A percentile compares a stretch with the other conserved stretches of the same genome.
Evolutionary conservation across 2,329 filamentous ascomycete species (phyloP).

Genomic region (Stachybotrys echinatus): DNA sequence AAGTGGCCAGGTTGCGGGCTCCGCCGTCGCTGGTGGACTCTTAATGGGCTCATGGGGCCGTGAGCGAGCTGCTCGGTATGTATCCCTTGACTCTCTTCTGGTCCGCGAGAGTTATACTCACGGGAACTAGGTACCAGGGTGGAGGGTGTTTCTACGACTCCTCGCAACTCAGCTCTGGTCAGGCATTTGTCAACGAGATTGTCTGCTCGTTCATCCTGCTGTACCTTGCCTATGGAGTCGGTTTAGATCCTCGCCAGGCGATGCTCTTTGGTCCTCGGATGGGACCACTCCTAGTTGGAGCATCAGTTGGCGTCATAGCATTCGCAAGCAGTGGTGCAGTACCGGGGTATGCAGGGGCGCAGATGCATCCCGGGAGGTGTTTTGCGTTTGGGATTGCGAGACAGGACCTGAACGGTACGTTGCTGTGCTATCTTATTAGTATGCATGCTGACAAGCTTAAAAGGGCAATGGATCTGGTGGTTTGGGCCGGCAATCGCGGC

Average conservation of each 20-base stretch:
- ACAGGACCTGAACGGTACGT: conserved; percentile 13
- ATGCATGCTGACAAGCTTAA: neutral
- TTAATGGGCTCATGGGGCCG: conserved; percentile 27
- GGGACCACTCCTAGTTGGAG: conserved; percentile 41
- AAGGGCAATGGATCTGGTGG: conserved; percentile 34
- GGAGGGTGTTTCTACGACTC: conserved; percentile 33
- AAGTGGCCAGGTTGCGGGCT: conserved; percentile 37
- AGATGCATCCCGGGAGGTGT: conserved; percentile 38
- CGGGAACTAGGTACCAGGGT: conserved; percentile 11
- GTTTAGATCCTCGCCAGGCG: conserved; percentile 46
- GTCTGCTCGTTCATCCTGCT: conserved; percentile 24
- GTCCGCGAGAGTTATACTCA: no score
- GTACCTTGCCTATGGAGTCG: conserved; percentile 45
- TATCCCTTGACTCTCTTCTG: neutral
- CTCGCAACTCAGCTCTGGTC: conserved; percentile 24
- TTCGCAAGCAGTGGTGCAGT: conserved; percentile 31
- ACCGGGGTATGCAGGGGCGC: conserved; percentile 34
- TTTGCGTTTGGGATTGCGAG: conserved; percentile 37
- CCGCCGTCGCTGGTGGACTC: conserved; percentile 36
- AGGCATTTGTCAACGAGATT: conserved; percentile 43
- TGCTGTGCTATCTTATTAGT: neutral
- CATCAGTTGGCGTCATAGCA: conserved; percentile 27
- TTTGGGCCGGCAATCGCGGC: conserved; percentile 23
- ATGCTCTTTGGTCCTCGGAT: conserved; percentile 42
- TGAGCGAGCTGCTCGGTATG: conserved; percentile 22